Conservation (phyloP, 2,329 filamentous ascomycete species). For the Penicillium sp. region DNA sequence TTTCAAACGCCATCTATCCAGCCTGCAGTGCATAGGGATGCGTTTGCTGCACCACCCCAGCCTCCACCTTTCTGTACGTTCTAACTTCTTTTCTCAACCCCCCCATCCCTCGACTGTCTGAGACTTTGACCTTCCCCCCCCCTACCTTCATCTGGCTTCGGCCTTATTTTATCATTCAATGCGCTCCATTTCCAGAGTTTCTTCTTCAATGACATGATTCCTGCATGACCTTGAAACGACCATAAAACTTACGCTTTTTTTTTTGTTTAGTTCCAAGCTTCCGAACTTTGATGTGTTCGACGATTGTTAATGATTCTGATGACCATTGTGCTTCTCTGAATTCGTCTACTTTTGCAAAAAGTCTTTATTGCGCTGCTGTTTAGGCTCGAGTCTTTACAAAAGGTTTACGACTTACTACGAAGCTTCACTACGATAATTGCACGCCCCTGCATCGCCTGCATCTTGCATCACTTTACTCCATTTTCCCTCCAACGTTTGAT, state of each 20-base stretch:
- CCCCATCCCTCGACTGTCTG: slow-evolving; percentile 11
- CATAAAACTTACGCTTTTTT: slow-evolving; percentile 1
- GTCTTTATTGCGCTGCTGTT: slow-evolving; percentile 15
- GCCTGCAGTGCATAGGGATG: slow-evolving; percentile 23
- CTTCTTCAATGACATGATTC: slow-evolving; percentile 1
- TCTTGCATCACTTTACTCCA: slow-evolving; percentile 11
- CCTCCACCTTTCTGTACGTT: slow-evolving; percentile 19
- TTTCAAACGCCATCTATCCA: slow-evolving; percentile 18
- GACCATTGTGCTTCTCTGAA: slow-evolving; percentile 17
- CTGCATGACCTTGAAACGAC: slow-evolving; percentile 14
- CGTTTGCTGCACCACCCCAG: slow-evolving; percentile 28
- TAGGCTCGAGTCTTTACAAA: slow-evolving; percentile 24
- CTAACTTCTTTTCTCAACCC: slow-evolving; percentile 6
- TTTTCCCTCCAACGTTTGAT: background rate
- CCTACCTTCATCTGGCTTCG: slow-evolving; percentile 25
- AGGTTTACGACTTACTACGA: slow-evolving; percentile 36
- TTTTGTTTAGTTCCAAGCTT: slow-evolving; percentile 8
- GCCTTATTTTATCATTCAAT: slow-evolving; percentile 16
- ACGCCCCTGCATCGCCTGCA: slow-evolving; percentile 27
- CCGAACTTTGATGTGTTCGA: slow-evolving; percentile 11
- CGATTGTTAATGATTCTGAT: slow-evolving; percentile 37
- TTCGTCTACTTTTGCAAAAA: slow-evolving; percentile 15
- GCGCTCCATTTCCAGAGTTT: slow-evolving; percentile 23
- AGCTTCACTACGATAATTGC: slow-evolving; percentile 22
- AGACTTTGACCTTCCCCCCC: slow-evolving; percentile 26